These are phyloP conservation scores for Gentiana dahurica DNA, from an alignment of 257 asterid genomes.

Conservation along the genomic window DNA sequence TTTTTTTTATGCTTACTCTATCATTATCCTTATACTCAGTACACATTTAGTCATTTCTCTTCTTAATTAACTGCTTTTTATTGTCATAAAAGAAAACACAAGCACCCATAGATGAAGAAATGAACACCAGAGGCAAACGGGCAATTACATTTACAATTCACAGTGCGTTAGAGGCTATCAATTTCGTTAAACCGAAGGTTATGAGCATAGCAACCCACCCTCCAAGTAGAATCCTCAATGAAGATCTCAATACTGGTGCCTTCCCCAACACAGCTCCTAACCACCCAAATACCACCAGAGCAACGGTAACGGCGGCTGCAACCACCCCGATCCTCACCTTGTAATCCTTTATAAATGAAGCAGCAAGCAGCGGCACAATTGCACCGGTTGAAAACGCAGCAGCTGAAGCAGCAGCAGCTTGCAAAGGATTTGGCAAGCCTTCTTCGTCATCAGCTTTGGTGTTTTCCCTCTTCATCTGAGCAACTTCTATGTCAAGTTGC, in stretches of 20 bases:
- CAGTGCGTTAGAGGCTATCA: constrained; percentile 52
- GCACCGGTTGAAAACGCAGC: constrained; percentile 63
- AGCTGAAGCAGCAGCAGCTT: constrained; percentile 80
- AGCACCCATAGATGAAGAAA: too few species aligned
- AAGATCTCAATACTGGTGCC: constrained; percentile 43
- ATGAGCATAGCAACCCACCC: constrained; percentile 90
- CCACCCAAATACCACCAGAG: constrained; percentile 63
- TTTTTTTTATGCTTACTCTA: too few species aligned
- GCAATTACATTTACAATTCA: constrained; percentile 11
- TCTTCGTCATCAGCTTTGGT: constrained; percentile 17
- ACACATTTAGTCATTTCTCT: too few species aligned
- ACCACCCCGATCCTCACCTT: constrained; percentile 49
- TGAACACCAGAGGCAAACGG: too few species aligned
- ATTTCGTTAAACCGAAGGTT: constrained; percentile 68
- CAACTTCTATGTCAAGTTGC: constrained; percentile 63
- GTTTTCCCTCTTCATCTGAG: constrained; percentile 44
- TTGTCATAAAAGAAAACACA: neutral
- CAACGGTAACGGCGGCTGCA: constrained; percentile 45
- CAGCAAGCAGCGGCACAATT: constrained; percentile 69
- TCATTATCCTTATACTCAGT: too few species aligned
- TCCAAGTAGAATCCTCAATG: constrained; percentile 58
- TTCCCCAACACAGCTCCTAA: constrained; percentile 60
- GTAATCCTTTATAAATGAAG: constrained; percentile 54
- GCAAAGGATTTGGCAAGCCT: constrained; percentile 52
- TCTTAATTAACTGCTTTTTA: neutral